Evolutionary conservation across 2,329 filamentous ascomycete genomes (phyloP).

Genomic region (Sporothrix humicola): DNA sequence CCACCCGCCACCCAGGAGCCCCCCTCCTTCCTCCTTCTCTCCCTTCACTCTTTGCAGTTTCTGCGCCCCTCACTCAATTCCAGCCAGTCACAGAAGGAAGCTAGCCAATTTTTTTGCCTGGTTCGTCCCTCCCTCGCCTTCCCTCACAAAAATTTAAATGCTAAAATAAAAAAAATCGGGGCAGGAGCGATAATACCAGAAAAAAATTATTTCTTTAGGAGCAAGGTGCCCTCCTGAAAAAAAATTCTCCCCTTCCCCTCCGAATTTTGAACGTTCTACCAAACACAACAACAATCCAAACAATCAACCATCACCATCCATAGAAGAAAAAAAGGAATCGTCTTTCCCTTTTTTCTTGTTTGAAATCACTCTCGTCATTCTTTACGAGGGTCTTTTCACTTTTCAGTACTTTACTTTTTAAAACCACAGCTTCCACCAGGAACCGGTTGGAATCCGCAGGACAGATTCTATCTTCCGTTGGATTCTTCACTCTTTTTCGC

Average conservation of each 20-base stretch:
- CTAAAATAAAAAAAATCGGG: slow-evolving; percentile 29
- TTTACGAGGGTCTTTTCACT: slow-evolving; percentile 27
- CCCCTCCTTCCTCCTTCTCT: neutral
- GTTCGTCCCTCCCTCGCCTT: slow-evolving; percentile 25
- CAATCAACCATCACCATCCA: neutral
- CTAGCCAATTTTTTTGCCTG: slow-evolving; percentile 30
- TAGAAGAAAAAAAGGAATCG: slow-evolving; percentile 25
- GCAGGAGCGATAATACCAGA: slow-evolving; percentile 17
- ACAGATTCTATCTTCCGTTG: slow-evolving; percentile 34
- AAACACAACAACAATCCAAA: slow-evolving; percentile 23
- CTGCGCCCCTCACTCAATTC: slow-evolving; percentile 18
- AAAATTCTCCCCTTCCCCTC: slow-evolving; percentile 3
- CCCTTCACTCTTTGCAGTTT: neutral
- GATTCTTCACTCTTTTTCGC: slow-evolving; percentile 42
- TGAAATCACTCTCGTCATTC: slow-evolving; percentile 21
- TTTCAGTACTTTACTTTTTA: slow-evolving; percentile 22
- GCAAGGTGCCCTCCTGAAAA: slow-evolving; percentile 2
- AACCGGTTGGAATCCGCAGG: slow-evolving; percentile 42
- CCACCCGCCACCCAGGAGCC: slow-evolving; percentile 9
- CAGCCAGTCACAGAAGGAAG: slow-evolving; percentile 20
- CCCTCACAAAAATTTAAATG: slow-evolving; percentile 30
- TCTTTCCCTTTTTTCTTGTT: slow-evolving; percentile 19
- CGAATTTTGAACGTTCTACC: slow-evolving; percentile 27
- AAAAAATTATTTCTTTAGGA: slow-evolving; percentile 27
- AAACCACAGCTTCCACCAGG: slow-evolving; percentile 16